Percentiles rank a stretch among this genome's conserved stretches.
phyloP scores from a whole-genome alignment of 495 filamentous ascomycete species.

The Pseudoneurospora amorphoporcata region DNA sequence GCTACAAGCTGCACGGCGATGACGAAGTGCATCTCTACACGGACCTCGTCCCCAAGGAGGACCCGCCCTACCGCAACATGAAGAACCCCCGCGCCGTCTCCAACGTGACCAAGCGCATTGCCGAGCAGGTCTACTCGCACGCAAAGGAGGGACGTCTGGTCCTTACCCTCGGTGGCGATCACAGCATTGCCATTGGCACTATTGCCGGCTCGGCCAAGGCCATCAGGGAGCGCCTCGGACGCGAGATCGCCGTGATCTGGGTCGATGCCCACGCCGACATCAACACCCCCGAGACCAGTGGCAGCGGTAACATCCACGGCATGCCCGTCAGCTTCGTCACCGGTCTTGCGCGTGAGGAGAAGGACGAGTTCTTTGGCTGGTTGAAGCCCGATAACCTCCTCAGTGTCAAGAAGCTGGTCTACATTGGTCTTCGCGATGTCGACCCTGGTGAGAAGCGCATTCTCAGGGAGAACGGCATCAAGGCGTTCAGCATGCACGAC shows the following conservation, averaged over 20 bases:
- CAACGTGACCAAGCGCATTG: conserved; percentile 71
- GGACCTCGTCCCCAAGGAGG: conserved; percentile 58
- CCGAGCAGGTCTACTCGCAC: conserved; percentile 77
- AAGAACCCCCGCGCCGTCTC: conserved; percentile 84
- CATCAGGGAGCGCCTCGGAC: conserved; percentile 65
- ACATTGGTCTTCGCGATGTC: conserved; percentile 92
- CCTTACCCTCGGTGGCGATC: conserved; percentile 89
- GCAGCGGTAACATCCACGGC: conserved; percentile 90
- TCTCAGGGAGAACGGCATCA: conserved; percentile 77
- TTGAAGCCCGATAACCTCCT: conserved; percentile 46
- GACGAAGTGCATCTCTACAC: conserved; percentile 73
- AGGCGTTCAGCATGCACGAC: conserved; percentile 97
- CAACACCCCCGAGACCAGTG: conserved; percentile 86
- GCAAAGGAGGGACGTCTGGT: conserved; percentile 78
- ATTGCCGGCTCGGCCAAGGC: conserved; percentile 78
- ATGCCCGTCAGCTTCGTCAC: conserved; percentile 96
- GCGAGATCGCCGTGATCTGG: conserved; percentile 92
- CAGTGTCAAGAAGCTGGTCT: conserved; percentile 81
- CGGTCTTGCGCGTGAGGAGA: conserved; percentile 64
- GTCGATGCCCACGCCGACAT: conserved; percentile 98
- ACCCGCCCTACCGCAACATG: conserved; percentile 80
- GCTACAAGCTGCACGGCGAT: conserved; percentile 80
- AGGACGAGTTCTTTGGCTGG: conserved; percentile 80
- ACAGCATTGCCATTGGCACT: conserved; percentile 92
- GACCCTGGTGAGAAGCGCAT: conserved; percentile 87